Conservation (phyloP, 2,329 filamentous ascomycete species). For the Alternaria dauci region DNA sequence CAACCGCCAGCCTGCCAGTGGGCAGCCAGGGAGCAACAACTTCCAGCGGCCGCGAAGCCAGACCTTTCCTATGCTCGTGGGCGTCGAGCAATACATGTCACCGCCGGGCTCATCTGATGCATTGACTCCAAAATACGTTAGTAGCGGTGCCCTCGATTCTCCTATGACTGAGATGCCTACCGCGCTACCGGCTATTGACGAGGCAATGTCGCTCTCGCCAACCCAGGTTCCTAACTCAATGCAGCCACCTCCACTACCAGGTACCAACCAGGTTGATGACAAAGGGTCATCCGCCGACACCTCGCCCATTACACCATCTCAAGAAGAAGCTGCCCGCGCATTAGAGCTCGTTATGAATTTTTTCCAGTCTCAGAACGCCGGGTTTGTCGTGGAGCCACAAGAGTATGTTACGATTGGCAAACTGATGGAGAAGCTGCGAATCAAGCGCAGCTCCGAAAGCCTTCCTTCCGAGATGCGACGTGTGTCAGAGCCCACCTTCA, state of each 20-base stretch:
- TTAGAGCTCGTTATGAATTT: slow-evolving; percentile 83
- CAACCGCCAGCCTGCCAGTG: slow-evolving; percentile 58
- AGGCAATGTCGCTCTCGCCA: slow-evolving; percentile 49
- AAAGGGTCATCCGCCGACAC: slow-evolving; percentile 29
- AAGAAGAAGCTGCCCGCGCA: slow-evolving; percentile 85
- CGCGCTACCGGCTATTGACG: slow-evolving; percentile 53
- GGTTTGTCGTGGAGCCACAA: slow-evolving; percentile 76
- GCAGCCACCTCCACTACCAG: slow-evolving; percentile 57
- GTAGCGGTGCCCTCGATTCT: slow-evolving; percentile 59
- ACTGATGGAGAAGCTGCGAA: slow-evolving; percentile 83
- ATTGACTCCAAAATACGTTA: slow-evolving; percentile 62
- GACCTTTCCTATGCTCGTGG: slow-evolving; percentile 76
- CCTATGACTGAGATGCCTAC: slow-evolving; percentile 58
- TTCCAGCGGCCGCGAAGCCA: slow-evolving; percentile 84
- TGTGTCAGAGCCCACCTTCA: slow-evolving; percentile 47
- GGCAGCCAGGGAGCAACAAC: slow-evolving; percentile 59
- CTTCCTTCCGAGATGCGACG: slow-evolving; percentile 46
- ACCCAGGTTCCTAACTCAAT: slow-evolving; percentile 52
- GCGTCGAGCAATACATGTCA: slow-evolving; percentile 67
- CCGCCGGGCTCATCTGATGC: slow-evolving; percentile 62
- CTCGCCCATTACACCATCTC: slow-evolving; percentile 71
- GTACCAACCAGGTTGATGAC: slow-evolving; percentile 40
- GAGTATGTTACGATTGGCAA: slow-evolving; percentile 82
- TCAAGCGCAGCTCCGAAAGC: slow-evolving; percentile 63
- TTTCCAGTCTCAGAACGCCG: slow-evolving; percentile 74